These are phyloP conservation scores for Fusarium robinianum DNA, from an alignment of 2,329 filamentous ascomycete species.

Conservation along the genomic window DNA sequence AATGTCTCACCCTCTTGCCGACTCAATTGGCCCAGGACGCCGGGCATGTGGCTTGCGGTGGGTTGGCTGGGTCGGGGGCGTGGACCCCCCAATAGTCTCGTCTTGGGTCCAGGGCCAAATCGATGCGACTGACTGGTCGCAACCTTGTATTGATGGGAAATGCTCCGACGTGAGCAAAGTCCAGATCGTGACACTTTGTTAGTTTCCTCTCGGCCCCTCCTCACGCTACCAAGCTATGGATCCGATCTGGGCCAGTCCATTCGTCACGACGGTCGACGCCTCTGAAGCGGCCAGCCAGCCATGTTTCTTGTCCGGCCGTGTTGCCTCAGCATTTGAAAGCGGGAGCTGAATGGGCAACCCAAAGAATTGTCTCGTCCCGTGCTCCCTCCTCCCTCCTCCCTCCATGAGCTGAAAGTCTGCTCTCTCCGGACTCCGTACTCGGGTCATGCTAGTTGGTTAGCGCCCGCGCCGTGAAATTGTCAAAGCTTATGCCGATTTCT, in stretches of 20 bases:
- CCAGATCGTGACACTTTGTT: conserved; percentile 11
- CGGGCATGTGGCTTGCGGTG: neutral
- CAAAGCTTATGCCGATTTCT: conserved; percentile 8
- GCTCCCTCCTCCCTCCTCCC: too few relatives aligned
- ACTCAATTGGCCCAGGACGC: too few relatives aligned
- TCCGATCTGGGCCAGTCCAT: conserved; percentile 25
- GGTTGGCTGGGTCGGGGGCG: neutral
- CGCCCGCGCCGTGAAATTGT: neutral
- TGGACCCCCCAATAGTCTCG: conserved; percentile 1
- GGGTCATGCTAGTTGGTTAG: neutral
- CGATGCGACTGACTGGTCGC: neutral
- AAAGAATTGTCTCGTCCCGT: too few relatives aligned
- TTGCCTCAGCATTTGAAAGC: conserved; percentile 1
- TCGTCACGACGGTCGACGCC: conserved; percentile 15
- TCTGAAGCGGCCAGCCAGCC: conserved; percentile 11
- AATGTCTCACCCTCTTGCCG: too few relatives aligned
- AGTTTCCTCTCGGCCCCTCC: conserved; percentile 2
- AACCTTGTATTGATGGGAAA: conserved; percentile 6
- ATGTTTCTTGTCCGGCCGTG: conserved; percentile 4
- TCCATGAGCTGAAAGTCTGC: too few relatives aligned
- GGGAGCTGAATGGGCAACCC: neutral
- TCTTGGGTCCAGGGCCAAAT: neutral
- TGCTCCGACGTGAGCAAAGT: conserved; percentile 1
- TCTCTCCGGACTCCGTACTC: too few relatives aligned
- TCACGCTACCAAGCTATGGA: conserved; percentile 3